Percentiles rank a stretch among this genome's conserved stretches.
Conservation (phyloP, 2,329 filamentous ascomycete species). For the Aurifilum marmelostoma region DNA sequence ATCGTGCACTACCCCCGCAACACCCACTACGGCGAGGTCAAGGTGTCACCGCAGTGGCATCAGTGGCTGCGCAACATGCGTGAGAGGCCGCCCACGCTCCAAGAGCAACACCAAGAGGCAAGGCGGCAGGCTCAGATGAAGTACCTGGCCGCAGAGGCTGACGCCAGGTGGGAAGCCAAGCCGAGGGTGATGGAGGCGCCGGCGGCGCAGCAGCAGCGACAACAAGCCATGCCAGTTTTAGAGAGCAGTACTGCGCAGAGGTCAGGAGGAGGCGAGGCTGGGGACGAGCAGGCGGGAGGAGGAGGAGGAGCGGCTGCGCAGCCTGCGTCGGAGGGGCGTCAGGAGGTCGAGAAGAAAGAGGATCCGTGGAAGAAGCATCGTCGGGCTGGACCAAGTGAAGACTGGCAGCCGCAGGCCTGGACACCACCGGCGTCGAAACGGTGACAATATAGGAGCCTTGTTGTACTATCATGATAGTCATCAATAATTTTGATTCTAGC, state of each 20-base stretch:
- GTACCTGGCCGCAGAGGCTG: conserved; percentile 61
- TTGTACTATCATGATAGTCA: neutral
- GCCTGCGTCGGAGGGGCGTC: neutral
- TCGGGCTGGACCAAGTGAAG: conserved; percentile 60
- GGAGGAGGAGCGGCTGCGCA: neutral
- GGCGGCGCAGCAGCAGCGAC: conserved; percentile 30
- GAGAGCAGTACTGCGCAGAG: conserved; percentile 29
- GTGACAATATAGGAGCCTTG: conserved; percentile 30
- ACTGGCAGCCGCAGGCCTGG: conserved; percentile 71
- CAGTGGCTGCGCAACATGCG: conserved; percentile 70
- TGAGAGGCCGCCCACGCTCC: conserved; percentile 54
- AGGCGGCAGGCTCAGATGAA: conserved; percentile 57
- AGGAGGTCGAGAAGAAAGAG: conserved; percentile 24
- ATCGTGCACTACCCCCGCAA: conserved; percentile 62
- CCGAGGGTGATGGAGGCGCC: conserved; percentile 51
- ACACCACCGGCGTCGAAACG: conserved; percentile 40
- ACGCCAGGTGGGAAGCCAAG: conserved; percentile 67
- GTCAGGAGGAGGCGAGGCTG: neutral
- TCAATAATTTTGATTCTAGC: neutral
- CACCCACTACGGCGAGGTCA: conserved; percentile 58
- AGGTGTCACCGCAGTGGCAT: conserved; percentile 66
- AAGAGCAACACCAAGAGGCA: conserved; percentile 60
- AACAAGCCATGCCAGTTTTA: conserved; percentile 37
- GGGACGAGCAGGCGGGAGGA: conserved; percentile 22
- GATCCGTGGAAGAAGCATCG: conserved; percentile 64